Conservation (phyloP, 805 yeast species). For the Ogataea populi-albae region DNA sequence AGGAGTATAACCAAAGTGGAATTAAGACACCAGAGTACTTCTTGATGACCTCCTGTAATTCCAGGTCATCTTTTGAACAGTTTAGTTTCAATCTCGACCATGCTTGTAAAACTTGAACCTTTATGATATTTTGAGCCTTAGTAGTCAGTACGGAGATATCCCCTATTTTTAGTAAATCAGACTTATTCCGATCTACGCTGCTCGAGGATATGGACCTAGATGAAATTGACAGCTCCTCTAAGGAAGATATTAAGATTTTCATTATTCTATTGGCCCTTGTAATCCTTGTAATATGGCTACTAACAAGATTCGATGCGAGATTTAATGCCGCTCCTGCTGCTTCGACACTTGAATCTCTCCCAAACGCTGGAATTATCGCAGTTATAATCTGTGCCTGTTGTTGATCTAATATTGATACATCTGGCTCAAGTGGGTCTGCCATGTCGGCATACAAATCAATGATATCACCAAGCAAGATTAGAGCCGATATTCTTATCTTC, state of each 20-base stretch:
- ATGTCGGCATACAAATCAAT: constrained; percentile 58
- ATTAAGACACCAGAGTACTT: constrained; percentile 59
- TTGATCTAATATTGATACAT: constrained; percentile 73
- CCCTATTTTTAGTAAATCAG: constrained; percentile 48
- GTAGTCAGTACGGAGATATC: constrained; percentile 48
- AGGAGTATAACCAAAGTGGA: constrained; percentile 75
- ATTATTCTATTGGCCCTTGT: constrained; percentile 53
- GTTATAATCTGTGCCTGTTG: constrained; percentile 93
- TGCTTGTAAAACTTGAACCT: constrained; percentile 59
- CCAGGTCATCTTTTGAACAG: constrained; percentile 34
- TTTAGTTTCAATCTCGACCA: constrained; percentile 63
- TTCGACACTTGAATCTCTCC: constrained; percentile 64
- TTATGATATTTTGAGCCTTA: constrained; percentile 50
- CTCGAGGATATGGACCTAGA: constrained; percentile 22
- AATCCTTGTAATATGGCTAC: constrained; percentile 53
- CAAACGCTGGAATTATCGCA: constrained; percentile 85
- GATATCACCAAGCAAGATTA: constrained; percentile 61
- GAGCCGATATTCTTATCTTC: constrained; percentile 60
- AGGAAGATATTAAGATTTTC: constrained; percentile 59
- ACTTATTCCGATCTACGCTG: constrained; percentile 19
- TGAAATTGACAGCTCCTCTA: constrained; percentile 50
- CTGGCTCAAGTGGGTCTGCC: constrained; percentile 70
- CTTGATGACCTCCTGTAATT: constrained; percentile 47
- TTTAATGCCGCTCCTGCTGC: constrained; percentile 75
- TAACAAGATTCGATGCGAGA: constrained; percentile 73